Evolutionary conservation across 192 early-diverging fungal species (phyloP).

Genomic region (Linnemannia elongata): DNA sequence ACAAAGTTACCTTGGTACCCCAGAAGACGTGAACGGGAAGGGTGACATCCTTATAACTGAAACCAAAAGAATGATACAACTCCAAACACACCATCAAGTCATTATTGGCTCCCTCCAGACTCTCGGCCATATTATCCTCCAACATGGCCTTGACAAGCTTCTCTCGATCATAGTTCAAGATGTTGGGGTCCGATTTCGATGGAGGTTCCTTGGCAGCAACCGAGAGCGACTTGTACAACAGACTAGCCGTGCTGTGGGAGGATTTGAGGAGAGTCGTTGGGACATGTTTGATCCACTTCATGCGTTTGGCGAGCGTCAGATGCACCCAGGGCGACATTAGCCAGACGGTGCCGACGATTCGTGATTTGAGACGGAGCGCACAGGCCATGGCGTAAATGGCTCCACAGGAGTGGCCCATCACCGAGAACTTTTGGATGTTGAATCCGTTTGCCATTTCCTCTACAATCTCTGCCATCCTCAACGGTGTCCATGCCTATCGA

Average conservation of each 20-base stretch:
- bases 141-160: constrained; percentile 57
- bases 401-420: constrained; percentile 62
- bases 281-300: constrained; percentile 60
- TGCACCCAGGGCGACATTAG: constrained; percentile 60
- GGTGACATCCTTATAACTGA: constrained; percentile 59
- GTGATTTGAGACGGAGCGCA: constrained; percentile 49
- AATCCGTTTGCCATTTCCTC: constrained; percentile 58
- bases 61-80: constrained; percentile 56
- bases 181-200: constrained; percentile 47
- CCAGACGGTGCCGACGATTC: constrained; percentile 59
- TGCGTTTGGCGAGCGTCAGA: constrained; percentile 55
- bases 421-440: constrained; percentile 57
- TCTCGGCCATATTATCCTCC: constrained; percentile 58
- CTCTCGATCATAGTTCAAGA: constrained; percentile 52
- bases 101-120: constrained; percentile 58
- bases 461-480: constrained; percentile 57
- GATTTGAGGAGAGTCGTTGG: constrained; percentile 54
- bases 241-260: constrained; percentile 33
- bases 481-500: constrained; percentile 24
- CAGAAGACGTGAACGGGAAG: constrained; percentile 60
- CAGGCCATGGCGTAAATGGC: constrained; percentile 61
- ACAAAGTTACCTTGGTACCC: constrained; percentile 55
- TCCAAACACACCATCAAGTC: constrained; percentile 60
- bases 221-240: constrained; percentile 49
- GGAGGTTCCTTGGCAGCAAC: constrained; percentile 56